Base-by-base conservation (phyloP, 176 grass and related monocot species). In the Elymus sibiricus region DNA sequence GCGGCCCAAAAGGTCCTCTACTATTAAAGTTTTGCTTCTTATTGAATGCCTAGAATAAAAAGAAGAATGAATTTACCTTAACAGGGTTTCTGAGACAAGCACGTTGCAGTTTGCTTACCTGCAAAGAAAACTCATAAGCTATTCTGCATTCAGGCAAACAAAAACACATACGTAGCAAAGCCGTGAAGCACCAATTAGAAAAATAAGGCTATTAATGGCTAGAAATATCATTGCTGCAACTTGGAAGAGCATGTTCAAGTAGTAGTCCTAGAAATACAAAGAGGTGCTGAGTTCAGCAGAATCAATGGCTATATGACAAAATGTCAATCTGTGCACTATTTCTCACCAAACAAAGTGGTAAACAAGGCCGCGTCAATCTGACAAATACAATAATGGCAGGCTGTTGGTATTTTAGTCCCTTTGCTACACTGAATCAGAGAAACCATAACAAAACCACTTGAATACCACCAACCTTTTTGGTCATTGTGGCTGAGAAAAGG, bases 401-500 rank as follows among this genome's bases (percentile, higher is more conserved):
- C 17, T 73, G 38, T 19, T 26, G 22, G 64, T 76, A 29, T 67
- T 77, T 15, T 80, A 79, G 22, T 58, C 9, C 22, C 79, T 87
- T 74, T 14, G 5, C 19, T 11, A 62, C 16, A 31, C 11, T 14
- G 25, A 83, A 46, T 67, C 10, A 64, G 44, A 43, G 13, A 16
- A 67, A 42, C 3, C 21, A 15, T 74, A 64, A 47, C 27, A 61
- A 51, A 64, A 9, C 24, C 6, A 25, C 19, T 10, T 60, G 1
- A 35, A 11, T 24, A 60, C 38, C 29, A 76, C 85, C 83, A 75
- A 98, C 93, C 92, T 98, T 98, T 80, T 95, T 92, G 4, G 96
- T 95, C 94, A 98, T 98, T 35, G 93, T 95, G 17, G 96, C 96
- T 84, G 96, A 98, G 80, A 95, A 98, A 70, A 95, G 88, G 64